A percentile compares a stretch with the other conserved stretches of the same genome.
Conservation (phyloP, 192 early-diverging fungal genomes). For the Rhizophagus clarus region DNA sequence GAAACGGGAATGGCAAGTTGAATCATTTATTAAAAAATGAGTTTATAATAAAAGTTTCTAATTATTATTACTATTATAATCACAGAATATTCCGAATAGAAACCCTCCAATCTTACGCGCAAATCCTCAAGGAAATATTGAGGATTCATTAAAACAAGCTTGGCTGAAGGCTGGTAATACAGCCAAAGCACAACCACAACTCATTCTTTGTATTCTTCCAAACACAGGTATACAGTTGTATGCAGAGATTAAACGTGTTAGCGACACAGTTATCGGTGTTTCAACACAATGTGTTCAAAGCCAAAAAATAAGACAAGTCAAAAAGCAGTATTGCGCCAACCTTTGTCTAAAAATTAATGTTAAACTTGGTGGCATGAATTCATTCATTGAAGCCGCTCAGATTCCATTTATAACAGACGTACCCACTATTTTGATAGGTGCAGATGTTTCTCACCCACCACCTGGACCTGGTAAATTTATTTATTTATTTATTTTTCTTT, state of each 20-base stretch:
- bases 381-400: constrained; percentile 56
- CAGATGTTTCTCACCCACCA: constrained; percentile 86
- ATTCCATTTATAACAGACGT: constrained; percentile 64
- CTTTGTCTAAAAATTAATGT: constrained; percentile 73
- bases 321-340: constrained; percentile 90
- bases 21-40: too few species aligned
- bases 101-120: too few species aligned
- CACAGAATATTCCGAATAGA: too few species aligned
- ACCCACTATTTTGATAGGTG: constrained; percentile 85
- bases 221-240: constrained; percentile 63
- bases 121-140: too few species aligned
- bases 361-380: constrained; percentile 69
- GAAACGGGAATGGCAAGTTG: too few species aligned
- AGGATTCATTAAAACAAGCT: too few species aligned
- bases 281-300: constrained; percentile 89
- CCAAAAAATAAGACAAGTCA: constrained; percentile 72
- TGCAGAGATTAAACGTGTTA: constrained; percentile 83
- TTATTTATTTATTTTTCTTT: neutral
- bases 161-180: constrained; percentile 17
- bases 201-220: constrained; percentile 80
- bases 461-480: constrained; percentile 54
- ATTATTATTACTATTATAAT: too few species aligned
- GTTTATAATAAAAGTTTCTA: too few species aligned
- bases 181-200: constrained; percentile 68
- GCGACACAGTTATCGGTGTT: constrained; percentile 85